Conservation (phyloP, 768 basidiomycete genomes). For the Obba rivulosa region DNA sequence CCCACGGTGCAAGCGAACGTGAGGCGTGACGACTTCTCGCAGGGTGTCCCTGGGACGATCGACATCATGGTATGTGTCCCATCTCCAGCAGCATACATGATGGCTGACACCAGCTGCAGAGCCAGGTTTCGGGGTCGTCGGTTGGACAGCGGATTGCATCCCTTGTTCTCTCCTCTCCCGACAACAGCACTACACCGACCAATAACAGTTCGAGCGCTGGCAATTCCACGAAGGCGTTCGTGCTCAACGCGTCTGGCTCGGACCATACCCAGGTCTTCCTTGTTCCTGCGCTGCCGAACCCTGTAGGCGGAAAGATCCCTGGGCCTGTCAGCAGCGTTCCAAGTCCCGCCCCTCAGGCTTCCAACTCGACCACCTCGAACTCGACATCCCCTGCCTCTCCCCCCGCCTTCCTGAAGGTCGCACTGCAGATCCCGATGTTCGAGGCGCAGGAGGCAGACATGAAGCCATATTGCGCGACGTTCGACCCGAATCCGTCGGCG, state of each 20-base stretch:
- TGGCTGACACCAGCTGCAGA: slow-evolving; percentile 20
- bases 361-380: slow-evolving; percentile 22
- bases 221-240: slow-evolving; percentile 12
- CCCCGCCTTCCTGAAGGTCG: slow-evolving; percentile 26
- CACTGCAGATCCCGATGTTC: slow-evolving; percentile 40
- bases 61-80: slow-evolving; percentile 41
- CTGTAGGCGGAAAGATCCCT: neutral
- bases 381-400: slow-evolving; percentile 10
- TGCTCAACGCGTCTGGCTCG: slow-evolving; percentile 26
- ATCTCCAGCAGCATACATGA: slow-evolving; percentile 4
- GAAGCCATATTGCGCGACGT: slow-evolving; percentile 55
- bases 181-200: slow-evolving; percentile 17
- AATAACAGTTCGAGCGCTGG: slow-evolving; percentile 3
- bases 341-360: too few species aligned
- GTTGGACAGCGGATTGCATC: slow-evolving; percentile 33
- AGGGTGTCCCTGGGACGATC: slow-evolving; percentile 36
- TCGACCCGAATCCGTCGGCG: slow-evolving; percentile 36
- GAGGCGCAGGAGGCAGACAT: slow-evolving; percentile 30
- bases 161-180: slow-evolving; percentile 28
- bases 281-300: slow-evolving; percentile 6
- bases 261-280: slow-evolving; percentile 26
- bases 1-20: too few species aligned
- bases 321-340: neutral
- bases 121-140: slow-evolving; percentile 25
- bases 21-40: neutral